Evolutionary conservation across 805 yeast genomes (phyloP).

Genomic region (Nakazawaea wyomingensis): DNA sequence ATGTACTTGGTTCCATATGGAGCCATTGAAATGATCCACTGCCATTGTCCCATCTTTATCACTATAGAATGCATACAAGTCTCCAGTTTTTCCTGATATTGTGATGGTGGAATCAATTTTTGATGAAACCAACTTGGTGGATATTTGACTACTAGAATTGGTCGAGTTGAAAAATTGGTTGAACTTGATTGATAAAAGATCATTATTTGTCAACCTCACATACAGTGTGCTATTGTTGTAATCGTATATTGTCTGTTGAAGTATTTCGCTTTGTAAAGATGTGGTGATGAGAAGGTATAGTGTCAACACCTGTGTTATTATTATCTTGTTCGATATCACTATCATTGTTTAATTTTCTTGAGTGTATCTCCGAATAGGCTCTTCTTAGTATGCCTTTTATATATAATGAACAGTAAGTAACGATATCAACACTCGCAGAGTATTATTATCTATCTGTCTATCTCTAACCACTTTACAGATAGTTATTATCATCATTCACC

Average conservation of each 20-base stretch:
- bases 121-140: background rate
- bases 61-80: slow-evolving; percentile 5
- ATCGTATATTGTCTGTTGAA: slow-evolving; percentile 8
- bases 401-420: no score
- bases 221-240: slow-evolving; percentile 7
- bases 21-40: slow-evolving; percentile 1
- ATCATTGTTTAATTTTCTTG: no score
- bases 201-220: slow-evolving; percentile 8
- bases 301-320: background rate
- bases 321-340: background rate
- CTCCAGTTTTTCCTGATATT: background rate
- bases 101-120: background rate
- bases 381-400: no score
- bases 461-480: no score
- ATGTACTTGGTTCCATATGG: slow-evolving; percentile 20
- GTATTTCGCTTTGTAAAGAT: background rate
- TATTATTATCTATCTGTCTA: no score
- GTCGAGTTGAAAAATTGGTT: slow-evolving; percentile 5
- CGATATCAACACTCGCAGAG: no score
- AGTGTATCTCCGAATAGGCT: no score
- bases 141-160: background rate
- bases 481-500: no score
- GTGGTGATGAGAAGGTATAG: background rate
- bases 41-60: slow-evolving; percentile 1
- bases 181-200: slow-evolving; percentile 4